These are phyloP conservation scores for Xylariaceae sp. DNA, from an alignment of 2,329 filamentous ascomycete species.

Conservation along the genomic window DNA sequence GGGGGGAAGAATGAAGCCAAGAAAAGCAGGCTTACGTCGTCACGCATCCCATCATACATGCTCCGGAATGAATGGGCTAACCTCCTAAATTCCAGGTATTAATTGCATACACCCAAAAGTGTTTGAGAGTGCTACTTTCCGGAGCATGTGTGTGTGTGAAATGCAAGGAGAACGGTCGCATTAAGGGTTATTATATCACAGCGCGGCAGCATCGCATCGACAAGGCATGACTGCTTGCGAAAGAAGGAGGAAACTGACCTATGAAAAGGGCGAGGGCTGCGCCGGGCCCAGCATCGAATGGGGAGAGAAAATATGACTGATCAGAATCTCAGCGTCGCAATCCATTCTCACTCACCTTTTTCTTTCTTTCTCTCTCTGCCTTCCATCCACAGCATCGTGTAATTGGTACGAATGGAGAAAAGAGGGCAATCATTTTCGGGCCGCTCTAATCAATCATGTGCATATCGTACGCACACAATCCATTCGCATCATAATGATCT, in stretches of 20 bases:
- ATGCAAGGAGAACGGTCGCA: not conserved
- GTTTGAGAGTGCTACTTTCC: too few relatives aligned
- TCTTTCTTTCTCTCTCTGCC: too few relatives aligned
- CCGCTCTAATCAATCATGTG: not conserved
- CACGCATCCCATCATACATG: too few relatives aligned
- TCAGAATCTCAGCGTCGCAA: slow-evolving; percentile 1
- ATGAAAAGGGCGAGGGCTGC: not conserved
- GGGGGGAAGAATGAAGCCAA: too few relatives aligned
- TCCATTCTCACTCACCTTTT: not conserved
- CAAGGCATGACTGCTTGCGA: too few relatives aligned
- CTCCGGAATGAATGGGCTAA: too few relatives aligned
- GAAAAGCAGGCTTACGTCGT: too few relatives aligned
- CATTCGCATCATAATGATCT: too few relatives aligned
- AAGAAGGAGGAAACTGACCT: too few relatives aligned
- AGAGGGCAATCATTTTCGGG: not conserved
- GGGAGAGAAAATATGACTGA: slow-evolving; percentile 2
- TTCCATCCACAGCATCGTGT: too few relatives aligned
- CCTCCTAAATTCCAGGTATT: too few relatives aligned
- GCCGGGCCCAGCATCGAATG: not conserved
- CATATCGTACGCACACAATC: not conserved
- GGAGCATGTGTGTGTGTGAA: not conserved
- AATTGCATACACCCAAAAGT: too few relatives aligned
- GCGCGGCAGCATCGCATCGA: not conserved
- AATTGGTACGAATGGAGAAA: not conserved
- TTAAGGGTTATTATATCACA: not conserved